Base-by-base conservation (phyloP, 352 stramenopile species). In the Pythium myriotylum region DNA sequence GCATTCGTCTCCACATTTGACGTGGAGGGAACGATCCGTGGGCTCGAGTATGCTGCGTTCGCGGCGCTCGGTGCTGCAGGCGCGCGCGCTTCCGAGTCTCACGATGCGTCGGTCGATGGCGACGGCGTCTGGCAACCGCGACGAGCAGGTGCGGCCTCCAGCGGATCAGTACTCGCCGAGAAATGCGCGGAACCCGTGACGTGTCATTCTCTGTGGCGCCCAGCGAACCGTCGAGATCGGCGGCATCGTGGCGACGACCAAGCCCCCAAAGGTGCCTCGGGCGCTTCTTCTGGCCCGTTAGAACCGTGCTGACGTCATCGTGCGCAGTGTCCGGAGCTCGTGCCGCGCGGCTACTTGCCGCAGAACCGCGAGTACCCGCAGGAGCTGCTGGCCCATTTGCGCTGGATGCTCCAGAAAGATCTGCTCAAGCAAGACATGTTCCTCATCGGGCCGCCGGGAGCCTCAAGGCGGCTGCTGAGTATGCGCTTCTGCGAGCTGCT, bases 321-420 rank as follows among this genome's bases (percentile, higher is more conserved):
- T 50, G n/a, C 53, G n/a, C 53, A 86, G 77, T 68, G 62, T 16
- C 54, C 74, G 6, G 78, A 79, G 50, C 53, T 90, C 39, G 79
- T 91, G 45, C 79, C 81, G 29, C 77, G 76, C 12, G 79, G 81
- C 16, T 91, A 91, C 51, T 54, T 88, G 51, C 77, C 63, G 43
- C 63, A 73, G 59, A 70, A 69, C 22, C 74, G 70, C 3, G 39
- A 70, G 26, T 76, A 84, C 52, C 71, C 79, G 26, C 79, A 86
- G 79, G 84, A 90, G 35, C 60, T 91, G 23, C 69, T 96, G 16
- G 67, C 59, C 0, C 87, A 96, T 59, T 65, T 96, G 50, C 74
- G 84, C n/a, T 94, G 86, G 86, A 94, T 94, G 86, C 52, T 92
- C 20, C 86, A 94, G 54, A 94, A 94, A 51, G 86, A 94, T 37